A percentile compares a stretch with the other conserved stretches of the same genome.
Conservation (phyloP, 2,329 filamentous ascomycete genomes). For the Calonectria montana region DNA sequence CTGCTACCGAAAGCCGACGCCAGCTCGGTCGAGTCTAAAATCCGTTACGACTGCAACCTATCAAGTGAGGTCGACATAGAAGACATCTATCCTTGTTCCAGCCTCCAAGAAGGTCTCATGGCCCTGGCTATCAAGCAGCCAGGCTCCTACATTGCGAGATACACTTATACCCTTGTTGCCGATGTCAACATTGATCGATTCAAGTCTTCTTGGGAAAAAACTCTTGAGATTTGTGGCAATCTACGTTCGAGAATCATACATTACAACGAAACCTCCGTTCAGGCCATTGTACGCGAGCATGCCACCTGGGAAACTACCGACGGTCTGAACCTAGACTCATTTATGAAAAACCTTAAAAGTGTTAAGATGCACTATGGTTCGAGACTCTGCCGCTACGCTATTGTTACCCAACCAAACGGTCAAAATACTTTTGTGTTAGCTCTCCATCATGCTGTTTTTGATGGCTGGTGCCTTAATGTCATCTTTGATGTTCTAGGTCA, state of each 20-base stretch:
- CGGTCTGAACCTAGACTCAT: neutral
- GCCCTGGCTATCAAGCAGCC: constrained; percentile 22
- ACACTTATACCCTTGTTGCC: neutral
- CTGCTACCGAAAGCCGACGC: neutral
- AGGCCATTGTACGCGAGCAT: neutral
- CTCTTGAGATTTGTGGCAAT: neutral
- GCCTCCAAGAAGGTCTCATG: constrained; percentile 51
- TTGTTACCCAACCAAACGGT: neutral
- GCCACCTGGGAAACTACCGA: neutral
- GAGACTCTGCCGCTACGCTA: neutral
- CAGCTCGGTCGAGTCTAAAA: neutral
- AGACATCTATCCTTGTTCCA: constrained; percentile 44
- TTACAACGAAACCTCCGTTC: neutral
- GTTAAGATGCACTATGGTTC: constrained; percentile 7
- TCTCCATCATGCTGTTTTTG: constrained; percentile 38
- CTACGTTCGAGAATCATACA: neutral
- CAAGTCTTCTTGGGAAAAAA: neutral
- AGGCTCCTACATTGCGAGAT: constrained; percentile 20
- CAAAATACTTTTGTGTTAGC: constrained; percentile 14
- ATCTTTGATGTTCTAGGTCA: neutral
- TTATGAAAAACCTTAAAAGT: neutral
- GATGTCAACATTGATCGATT: neutral
- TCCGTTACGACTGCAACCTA: neutral
- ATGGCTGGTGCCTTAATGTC: constrained; percentile 36
- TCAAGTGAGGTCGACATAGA: neutral